These are phyloP conservation scores for Rutstroemia sp. DNA, from an alignment of 2,329 filamentous ascomycete genomes.

Conservation along the genomic window DNA sequence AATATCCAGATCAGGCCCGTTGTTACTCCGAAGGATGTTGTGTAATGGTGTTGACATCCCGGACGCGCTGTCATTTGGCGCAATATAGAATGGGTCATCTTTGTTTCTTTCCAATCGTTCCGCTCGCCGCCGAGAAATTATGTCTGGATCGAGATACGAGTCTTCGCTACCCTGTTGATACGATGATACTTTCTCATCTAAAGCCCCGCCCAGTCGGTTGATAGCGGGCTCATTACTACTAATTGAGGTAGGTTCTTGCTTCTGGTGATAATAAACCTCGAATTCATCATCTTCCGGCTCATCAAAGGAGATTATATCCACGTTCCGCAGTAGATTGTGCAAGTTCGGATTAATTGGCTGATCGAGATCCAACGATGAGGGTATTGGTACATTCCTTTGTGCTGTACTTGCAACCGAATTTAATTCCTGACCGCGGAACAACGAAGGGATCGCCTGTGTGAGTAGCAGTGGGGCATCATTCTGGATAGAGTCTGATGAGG, in stretches of 20 bases:
- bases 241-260: conserved; percentile 33
- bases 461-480: conserved; percentile 75
- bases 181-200: conserved; percentile 42
- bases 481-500: conserved; percentile 43
- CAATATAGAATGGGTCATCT: conserved; percentile 95
- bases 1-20: conserved; percentile 76
- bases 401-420: conserved; percentile 78
- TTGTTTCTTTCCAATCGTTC: conserved; percentile 76
- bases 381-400: conserved; percentile 78
- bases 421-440: conserved; percentile 81
- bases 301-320: conserved; percentile 43
- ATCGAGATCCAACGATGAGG: conserved; percentile 69
- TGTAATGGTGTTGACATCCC: conserved; percentile 71
- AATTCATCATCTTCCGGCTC: conserved; percentile 58
- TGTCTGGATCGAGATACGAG: conserved; percentile 63
- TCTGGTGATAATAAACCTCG: conserved; percentile 49
- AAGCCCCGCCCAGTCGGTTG: conserved; percentile 39
- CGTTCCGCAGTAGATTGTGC: conserved; percentile 51
- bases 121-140: conserved; percentile 63
- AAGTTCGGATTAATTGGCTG: conserved; percentile 74
- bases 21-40: conserved; percentile 63
- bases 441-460: conserved; percentile 80
- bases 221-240: conserved; percentile 51
- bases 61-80: conserved; percentile 42
- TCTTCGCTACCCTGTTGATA: conserved; percentile 57